Evolutionary conservation across 208 protist genomes (phyloP).

Genomic region (Angomonas deanei): DNA sequence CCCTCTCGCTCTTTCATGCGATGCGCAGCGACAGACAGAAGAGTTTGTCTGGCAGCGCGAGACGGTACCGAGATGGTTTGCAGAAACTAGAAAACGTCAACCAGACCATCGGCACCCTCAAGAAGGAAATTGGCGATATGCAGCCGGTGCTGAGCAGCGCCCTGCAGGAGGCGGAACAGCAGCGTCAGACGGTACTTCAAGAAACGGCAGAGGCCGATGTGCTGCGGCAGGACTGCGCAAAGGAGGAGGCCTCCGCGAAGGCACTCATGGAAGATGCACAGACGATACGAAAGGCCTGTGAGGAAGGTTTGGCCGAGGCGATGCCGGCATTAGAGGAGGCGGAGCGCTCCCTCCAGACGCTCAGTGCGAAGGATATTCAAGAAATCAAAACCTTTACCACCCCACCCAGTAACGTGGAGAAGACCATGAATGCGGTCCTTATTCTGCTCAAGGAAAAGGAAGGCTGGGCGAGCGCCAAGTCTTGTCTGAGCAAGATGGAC

Average conservation of each 20-base stretch:
- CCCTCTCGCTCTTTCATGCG: constrained; percentile 84
- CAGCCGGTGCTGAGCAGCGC: constrained; percentile 91
- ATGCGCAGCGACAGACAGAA: constrained; percentile 73
- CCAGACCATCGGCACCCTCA: constrained; percentile 88
- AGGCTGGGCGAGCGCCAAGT: constrained; percentile 89
- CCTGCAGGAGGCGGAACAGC: constrained; percentile 83
- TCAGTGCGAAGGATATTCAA: constrained; percentile 91
- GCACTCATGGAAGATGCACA: constrained; percentile 82
- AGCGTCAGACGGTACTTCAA: constrained; percentile 74
- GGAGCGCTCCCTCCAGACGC: constrained; percentile 83
- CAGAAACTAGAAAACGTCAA: constrained; percentile 92
- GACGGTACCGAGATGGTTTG: constrained; percentile 84
- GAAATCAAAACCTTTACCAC: constrained; percentile 91
- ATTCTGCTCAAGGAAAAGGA: constrained; percentile 90
- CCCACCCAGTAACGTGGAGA: constrained; percentile 86
- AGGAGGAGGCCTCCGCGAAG: constrained; percentile 81
- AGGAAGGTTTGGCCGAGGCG: constrained; percentile 92
- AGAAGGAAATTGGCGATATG: constrained; percentile 91
- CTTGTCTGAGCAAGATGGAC: constrained; percentile 81
- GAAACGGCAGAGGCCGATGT: constrained; percentile 88
- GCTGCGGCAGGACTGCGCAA: constrained; percentile 59
- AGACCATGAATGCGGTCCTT: constrained; percentile 92
- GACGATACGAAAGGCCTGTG: constrained; percentile 80
- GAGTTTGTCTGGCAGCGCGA: constrained; percentile 34
- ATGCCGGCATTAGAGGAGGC: constrained; percentile 91